Evolutionary conservation across 352 stramenopile genomes (phyloP).

Genomic region (Globisporangium uncinulatum): DNA sequence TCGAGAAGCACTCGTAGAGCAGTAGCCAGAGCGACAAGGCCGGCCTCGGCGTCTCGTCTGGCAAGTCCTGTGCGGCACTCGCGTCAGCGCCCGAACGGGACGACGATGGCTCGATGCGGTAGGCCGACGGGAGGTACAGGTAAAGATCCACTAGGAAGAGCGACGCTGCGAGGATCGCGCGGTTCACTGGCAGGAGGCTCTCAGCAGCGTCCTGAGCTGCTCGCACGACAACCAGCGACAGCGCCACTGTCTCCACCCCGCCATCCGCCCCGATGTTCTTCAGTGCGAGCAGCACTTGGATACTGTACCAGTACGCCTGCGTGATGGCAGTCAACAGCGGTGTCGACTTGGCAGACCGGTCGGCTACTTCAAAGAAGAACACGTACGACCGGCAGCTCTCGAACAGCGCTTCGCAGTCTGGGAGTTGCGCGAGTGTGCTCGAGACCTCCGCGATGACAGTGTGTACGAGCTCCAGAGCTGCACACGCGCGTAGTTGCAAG

Average conservation of each 20-base stretch:
- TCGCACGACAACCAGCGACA: background rate
- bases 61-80: background rate
- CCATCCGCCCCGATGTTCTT: conserved; percentile 14
- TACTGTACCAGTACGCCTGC: conserved; percentile 52
- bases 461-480: conserved; percentile 3
- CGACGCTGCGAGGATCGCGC: conserved; percentile 38
- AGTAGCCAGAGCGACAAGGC: conserved; percentile 61
- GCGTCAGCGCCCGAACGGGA: background rate
- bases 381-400: conserved; percentile 43
- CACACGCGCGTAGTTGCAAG: background rate
- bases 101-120: conserved; percentile 18
- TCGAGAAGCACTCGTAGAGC: conserved; percentile 33
- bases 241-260: no score
- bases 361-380: conserved; percentile 66
- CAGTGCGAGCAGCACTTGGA: conserved; percentile 35
- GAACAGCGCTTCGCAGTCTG: conserved; percentile 57
- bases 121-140: conserved; percentile 60
- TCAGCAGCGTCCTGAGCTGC: conserved; percentile 10
- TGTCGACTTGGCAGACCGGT: conserved; percentile 35
- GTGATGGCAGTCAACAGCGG: conserved; percentile 51
- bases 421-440: conserved; percentile 38
- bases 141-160: conserved; percentile 77
- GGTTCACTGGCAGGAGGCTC: conserved; percentile 26
- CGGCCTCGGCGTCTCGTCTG: conserved; percentile 10
- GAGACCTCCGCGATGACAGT: conserved; percentile 26